These are phyloP conservation scores for Fusarium agapanthi DNA, from an alignment of 2,329 filamentous ascomycete species.

Conservation along the genomic window DNA sequence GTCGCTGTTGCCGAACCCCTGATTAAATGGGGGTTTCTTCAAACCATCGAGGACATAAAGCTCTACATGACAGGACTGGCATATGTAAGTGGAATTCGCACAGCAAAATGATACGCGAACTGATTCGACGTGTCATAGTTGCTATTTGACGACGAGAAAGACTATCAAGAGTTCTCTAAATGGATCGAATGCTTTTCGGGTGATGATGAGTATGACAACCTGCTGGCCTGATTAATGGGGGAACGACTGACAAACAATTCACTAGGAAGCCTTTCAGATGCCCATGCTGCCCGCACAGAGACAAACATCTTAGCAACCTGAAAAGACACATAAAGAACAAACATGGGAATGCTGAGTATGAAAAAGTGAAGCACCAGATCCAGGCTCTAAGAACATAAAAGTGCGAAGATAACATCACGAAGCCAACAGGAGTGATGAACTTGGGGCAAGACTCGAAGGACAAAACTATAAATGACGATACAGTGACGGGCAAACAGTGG, in stretches of 20 bases:
- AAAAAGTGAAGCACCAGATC: too few species aligned
- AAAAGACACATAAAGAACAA: background rate
- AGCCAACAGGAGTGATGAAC: background rate
- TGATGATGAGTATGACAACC: rapidly evolving
- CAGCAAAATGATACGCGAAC: background rate
- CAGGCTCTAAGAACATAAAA: background rate
- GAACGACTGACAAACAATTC: background rate
- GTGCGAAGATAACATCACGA: background rate
- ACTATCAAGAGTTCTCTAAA: background rate
- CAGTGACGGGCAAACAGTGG: background rate
- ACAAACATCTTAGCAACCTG: background rate
- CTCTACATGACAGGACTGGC: constrained; percentile 8
- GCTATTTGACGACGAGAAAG: background rate
- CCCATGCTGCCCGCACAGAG: background rate
- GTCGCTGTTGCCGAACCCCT: constrained; percentile 7
- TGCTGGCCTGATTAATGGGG: background rate
- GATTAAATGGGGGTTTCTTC: constrained; percentile 16
- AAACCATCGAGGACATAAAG: background rate
- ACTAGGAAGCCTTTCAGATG: background rate
- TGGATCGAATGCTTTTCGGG: background rate
- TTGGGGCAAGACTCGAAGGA: background rate
- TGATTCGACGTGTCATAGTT: background rate
- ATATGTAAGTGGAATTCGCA: background rate
- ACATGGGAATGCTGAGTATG: background rate
- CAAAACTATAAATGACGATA: background rate